Evolutionary conservation across 139 green algal species (phyloP).

Genomic region (Pleodorina starrii): DNA sequence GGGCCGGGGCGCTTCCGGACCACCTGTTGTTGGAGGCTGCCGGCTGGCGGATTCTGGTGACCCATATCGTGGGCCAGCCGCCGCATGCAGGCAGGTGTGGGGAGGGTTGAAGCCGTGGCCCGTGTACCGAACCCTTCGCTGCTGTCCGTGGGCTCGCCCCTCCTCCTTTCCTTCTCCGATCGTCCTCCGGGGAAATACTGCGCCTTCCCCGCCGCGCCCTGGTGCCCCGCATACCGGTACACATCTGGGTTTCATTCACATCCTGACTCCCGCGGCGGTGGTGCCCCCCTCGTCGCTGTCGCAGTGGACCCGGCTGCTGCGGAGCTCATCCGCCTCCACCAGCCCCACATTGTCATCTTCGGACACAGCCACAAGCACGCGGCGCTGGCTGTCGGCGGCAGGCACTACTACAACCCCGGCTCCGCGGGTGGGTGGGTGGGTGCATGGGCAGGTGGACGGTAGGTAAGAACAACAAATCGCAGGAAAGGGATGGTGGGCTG

Average conservation of each 20-base stretch:
- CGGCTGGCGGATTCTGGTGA: conserved; percentile 58
- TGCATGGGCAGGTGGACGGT: background rate
- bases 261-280: no score
- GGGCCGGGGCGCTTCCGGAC: background rate
- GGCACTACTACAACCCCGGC: conserved; percentile 56
- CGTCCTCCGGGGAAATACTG: background rate
- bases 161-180: background rate
- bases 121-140: no score
- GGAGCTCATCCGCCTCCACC: conserved; percentile 24
- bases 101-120: no score
- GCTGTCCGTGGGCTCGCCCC: background rate
- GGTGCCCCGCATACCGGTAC: background rate
- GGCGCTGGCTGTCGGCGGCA: background rate
- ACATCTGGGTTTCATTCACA: no score
- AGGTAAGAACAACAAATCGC: no score
- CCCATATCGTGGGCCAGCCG: conserved; percentile 52
- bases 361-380: conserved; percentile 62
- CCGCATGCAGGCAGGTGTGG: conserved; percentile 36
- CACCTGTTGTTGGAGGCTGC: conserved; percentile 28
- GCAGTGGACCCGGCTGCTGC: conserved; percentile 34
- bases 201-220: background rate
- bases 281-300: background rate
- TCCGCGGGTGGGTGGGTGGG: conserved; percentile 49
- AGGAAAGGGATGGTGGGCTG: no score
- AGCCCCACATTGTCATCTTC: conserved; percentile 58